Conservation (phyloP, 78 protist genomes). For the Carpediemonas membranifera region DNA sequence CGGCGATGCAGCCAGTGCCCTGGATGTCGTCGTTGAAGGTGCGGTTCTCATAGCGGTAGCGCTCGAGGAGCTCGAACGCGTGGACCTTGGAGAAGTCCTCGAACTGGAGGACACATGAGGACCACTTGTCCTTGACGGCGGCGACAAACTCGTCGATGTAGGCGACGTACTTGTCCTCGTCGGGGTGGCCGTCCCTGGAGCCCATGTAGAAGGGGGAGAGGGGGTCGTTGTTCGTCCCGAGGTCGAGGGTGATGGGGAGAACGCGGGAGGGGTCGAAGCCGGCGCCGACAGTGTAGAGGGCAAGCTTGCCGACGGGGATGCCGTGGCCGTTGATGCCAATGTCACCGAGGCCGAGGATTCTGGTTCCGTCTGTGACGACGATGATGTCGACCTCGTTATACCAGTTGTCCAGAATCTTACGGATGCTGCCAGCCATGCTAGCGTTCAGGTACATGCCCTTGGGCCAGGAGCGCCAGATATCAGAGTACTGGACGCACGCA, state of each 20-base stretch:
- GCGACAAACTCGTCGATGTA: slow-evolving; percentile 72
- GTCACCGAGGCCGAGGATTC: slow-evolving; percentile 96
- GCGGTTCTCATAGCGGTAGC: neutral
- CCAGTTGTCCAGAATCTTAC: slow-evolving; percentile 21
- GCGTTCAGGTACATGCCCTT: slow-evolving; percentile 36
- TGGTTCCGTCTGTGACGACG: slow-evolving; percentile 88
- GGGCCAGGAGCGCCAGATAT: slow-evolving; percentile 2
- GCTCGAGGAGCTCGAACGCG: slow-evolving; percentile 37
- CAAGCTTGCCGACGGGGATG: slow-evolving; percentile 86
- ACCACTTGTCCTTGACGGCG: slow-evolving; percentile 52
- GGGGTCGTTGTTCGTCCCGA: slow-evolving; percentile 64
- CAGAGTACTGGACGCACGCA: slow-evolving; percentile 74
- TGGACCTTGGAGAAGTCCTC: slow-evolving; percentile 42
- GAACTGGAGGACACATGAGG: slow-evolving; percentile 43
- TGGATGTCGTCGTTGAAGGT: slow-evolving; percentile 34
- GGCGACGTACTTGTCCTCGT: slow-evolving; percentile 49
- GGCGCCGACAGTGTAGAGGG: too few relatives aligned
- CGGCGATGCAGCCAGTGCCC: slow-evolving; percentile 21
- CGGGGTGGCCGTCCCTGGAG: slow-evolving; percentile 28
- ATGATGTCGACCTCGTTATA: slow-evolving; percentile 48
- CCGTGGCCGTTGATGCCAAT: slow-evolving; percentile 88
- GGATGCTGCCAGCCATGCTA: slow-evolving; percentile 20
- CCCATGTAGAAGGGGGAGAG: slow-evolving; percentile 76
- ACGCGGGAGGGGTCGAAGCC: too few relatives aligned
- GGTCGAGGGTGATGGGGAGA: too few relatives aligned